These are phyloP conservation scores for Castanea sativa DNA, from an alignment of 306 rosid species.

Conservation along the genomic window DNA sequence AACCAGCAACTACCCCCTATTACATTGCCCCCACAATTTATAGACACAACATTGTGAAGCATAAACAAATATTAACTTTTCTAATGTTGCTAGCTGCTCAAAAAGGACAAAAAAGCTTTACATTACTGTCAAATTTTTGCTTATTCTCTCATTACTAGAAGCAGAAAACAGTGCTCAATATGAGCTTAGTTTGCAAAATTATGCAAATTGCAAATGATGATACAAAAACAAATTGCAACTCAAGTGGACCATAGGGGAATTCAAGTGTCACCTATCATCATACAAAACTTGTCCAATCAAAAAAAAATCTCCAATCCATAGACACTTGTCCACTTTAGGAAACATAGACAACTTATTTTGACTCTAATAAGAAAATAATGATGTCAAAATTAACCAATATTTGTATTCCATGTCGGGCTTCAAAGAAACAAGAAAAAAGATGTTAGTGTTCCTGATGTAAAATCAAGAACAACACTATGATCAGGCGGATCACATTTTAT, in stretches of 20 bases:
- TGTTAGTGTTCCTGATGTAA: not conserved
- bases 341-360: constrained; percentile 18
- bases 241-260: not conserved
- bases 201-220: too few relatives aligned
- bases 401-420: not conserved
- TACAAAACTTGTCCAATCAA: constrained; percentile 44
- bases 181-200: too few relatives aligned
- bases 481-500: too few relatives aligned
- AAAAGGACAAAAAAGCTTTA: not conserved
- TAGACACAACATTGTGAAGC: constrained; percentile 19
- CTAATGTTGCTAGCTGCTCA: constrained; percentile 5
- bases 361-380: not conserved
- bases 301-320: not conserved
- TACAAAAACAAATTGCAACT: too few relatives aligned
- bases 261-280: constrained; percentile 25
- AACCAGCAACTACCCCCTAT: constrained; percentile 11
- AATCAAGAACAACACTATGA: not conserved
- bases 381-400: too few relatives aligned
- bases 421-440: not conserved
- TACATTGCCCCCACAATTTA: constrained; percentile 15
- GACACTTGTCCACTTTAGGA: constrained; percentile 19
- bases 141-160: too few relatives aligned
- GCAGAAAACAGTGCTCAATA: too few relatives aligned
- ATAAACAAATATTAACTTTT: constrained; percentile 10
- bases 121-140: too few relatives aligned